phyloP scores from a whole-genome alignment of 176 grass and related monocot species.

The Chloris gayana region DNA sequence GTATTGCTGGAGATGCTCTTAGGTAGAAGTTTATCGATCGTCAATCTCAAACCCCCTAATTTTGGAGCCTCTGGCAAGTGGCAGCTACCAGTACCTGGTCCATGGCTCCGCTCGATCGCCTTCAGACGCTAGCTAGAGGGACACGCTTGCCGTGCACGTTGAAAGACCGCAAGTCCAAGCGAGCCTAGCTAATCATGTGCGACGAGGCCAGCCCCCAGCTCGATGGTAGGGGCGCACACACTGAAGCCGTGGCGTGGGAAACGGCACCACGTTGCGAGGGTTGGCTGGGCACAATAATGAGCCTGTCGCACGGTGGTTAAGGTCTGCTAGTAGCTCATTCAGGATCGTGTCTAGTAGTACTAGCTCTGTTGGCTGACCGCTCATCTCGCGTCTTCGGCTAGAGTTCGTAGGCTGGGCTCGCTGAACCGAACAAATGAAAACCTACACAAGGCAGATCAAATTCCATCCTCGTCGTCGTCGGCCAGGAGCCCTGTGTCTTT shows the following conservation, averaged over 20 bases:
- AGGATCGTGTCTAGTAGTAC: too few relatives aligned
- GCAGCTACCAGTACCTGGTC: neutral
- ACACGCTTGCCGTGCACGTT: neutral
- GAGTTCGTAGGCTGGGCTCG: too few relatives aligned
- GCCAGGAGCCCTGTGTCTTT: too few relatives aligned
- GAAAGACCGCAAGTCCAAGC: neutral
- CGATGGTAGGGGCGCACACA: neutral
- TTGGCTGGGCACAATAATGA: slow-evolving; percentile 30
- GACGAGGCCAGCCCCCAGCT: neutral
- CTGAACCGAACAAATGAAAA: too few relatives aligned
- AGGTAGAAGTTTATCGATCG: too few relatives aligned
- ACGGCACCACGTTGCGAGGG: slow-evolving; percentile 4
- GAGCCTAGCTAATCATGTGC: neutral
- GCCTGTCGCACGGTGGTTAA: slow-evolving; percentile 32
- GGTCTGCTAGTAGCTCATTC: neutral
- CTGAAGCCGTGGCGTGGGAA: neutral
- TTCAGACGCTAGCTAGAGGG: neutral
- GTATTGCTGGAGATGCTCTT: too few relatives aligned
- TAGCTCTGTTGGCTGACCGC: too few relatives aligned
- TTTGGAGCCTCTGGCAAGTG: neutral
- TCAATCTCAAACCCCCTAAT: neutral
- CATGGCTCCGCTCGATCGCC: neutral
- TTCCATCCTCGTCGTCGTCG: too few relatives aligned
- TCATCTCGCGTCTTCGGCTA: too few relatives aligned
- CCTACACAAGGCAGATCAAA: too few relatives aligned